A percentile compares a stretch with the other conserved stretches of the same genome.
phyloP scores from a whole-genome alignment of 352 stramenopile species.

The Phytophthora sp. region DNA sequence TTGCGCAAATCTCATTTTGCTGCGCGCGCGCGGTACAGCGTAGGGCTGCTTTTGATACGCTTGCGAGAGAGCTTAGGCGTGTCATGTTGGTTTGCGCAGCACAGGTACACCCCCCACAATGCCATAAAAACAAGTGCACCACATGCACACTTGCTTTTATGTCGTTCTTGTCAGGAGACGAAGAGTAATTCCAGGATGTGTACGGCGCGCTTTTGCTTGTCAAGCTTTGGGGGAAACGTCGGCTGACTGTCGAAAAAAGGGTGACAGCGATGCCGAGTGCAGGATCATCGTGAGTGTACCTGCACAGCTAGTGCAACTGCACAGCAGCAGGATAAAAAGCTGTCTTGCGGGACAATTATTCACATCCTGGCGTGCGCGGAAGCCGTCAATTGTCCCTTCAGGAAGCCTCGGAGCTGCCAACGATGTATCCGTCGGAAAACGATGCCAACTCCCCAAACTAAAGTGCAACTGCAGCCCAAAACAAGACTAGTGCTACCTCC shows the following conservation, averaged over 20 bases:
- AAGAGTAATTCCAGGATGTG: too few relatives aligned
- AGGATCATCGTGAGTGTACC: not conserved
- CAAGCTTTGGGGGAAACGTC: too few relatives aligned
- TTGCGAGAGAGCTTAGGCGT: not conserved
- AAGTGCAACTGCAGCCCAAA: slow-evolving; percentile 10
- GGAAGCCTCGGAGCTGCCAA: not conserved
- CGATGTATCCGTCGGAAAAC: not conserved
- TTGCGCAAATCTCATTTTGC: slow-evolving; percentile 10
- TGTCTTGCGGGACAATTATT: slow-evolving; percentile 9
- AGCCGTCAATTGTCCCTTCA: not conserved
- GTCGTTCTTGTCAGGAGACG: too few relatives aligned
- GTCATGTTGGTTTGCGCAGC: too few relatives aligned
- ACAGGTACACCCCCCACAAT: too few relatives aligned
- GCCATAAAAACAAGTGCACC: too few relatives aligned
- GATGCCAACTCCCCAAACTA: not conserved
- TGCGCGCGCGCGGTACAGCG: not conserved
- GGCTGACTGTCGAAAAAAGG: slow-evolving; percentile 4
- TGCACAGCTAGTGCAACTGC: slow-evolving; percentile 12
- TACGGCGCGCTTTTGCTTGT: too few relatives aligned
- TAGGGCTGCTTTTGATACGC: not conserved
- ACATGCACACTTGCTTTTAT: not conserved
- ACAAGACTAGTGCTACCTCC: not conserved
- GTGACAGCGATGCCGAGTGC: not conserved
- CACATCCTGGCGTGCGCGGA: slow-evolving; percentile 17
- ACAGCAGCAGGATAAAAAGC: slow-evolving; percentile 28